A percentile compares a stretch with the other conserved stretches of the same genome.
These are phyloP conservation scores for Mrakia gelida DNA, from an alignment of 768 basidiomycete species.

Conservation along the genomic window DNA sequence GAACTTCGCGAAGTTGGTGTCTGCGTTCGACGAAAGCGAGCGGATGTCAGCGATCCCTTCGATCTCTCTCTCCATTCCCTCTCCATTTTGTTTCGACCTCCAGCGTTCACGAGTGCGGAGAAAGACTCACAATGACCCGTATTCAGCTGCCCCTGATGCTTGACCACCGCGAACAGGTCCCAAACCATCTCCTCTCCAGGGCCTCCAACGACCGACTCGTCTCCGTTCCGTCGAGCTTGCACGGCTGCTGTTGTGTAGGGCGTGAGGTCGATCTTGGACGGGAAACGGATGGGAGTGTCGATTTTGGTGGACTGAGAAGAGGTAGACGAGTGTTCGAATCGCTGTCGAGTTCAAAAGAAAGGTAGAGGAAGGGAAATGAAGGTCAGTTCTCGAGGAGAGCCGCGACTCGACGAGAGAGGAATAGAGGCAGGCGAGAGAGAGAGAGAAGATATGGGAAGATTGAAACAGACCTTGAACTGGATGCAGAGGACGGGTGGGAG, in stretches of 20 bases:
- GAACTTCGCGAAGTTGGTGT: conserved; percentile 78
- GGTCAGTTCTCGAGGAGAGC: not conserved
- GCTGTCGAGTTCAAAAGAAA: conserved; percentile 49
- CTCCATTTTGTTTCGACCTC: too few relatives aligned
- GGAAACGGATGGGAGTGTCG: conserved; percentile 74
- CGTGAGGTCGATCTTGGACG: conserved; percentile 78
- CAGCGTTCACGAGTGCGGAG: too few relatives aligned
- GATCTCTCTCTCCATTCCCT: not conserved
- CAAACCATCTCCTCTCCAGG: conserved; percentile 59
- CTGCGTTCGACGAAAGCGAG: conserved; percentile 1
- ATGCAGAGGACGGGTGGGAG: conserved; percentile 87
- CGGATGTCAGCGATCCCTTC: not conserved
- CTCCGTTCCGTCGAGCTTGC: conserved; percentile 46
- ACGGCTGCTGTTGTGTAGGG: conserved; percentile 61
- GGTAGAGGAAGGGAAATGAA: not conserved
- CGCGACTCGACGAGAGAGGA: not conserved
- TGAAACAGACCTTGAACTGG: conserved; percentile 74
- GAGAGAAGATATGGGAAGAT: not conserved
- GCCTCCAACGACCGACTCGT: conserved; percentile 42
- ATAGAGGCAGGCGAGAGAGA: not conserved
- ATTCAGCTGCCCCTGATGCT: conserved; percentile 89
- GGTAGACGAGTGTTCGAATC: conserved; percentile 74
- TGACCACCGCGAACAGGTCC: conserved; percentile 87
- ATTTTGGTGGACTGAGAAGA: conserved; percentile 63
- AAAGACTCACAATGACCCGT: conserved; percentile 66